Evolutionary conservation across 2,329 filamentous ascomycete species (phyloP).

Genomic region (Apiospora malaysiana): DNA sequence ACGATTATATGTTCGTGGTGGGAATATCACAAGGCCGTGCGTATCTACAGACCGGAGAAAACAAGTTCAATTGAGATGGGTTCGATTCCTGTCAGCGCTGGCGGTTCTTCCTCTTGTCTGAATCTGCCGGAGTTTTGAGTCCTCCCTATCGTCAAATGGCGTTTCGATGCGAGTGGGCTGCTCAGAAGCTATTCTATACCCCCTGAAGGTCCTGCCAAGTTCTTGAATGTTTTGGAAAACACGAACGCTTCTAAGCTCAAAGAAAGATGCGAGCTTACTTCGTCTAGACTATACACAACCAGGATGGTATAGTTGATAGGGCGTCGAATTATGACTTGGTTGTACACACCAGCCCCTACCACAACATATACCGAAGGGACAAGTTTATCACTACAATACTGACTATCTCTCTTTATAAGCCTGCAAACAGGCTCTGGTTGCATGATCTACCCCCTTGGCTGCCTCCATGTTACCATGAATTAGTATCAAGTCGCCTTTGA

Average conservation of each 20-base stretch:
- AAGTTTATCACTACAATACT: background rate
- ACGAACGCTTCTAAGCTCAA: background rate
- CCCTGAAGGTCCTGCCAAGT: background rate
- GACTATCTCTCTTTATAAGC: background rate
- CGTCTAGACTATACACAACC: background rate
- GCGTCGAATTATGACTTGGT: background rate
- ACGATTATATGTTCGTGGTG: background rate
- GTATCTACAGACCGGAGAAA: background rate
- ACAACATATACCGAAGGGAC: background rate
- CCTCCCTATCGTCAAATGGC: background rate
- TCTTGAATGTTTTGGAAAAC: background rate
- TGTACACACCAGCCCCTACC: background rate
- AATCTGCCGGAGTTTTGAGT: too few relatives aligned
- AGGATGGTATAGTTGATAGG: background rate
- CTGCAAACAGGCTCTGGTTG: background rate
- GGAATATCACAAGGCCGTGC: background rate
- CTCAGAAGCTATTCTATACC: background rate
- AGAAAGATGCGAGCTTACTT: background rate
- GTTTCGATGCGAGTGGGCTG: background rate
- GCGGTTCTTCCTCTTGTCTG: too few relatives aligned
- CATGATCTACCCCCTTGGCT: background rate
- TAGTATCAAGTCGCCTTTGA: background rate
- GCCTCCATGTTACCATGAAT: background rate
- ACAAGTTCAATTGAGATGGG: too few relatives aligned
- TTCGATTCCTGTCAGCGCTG: too few relatives aligned